Conservation (phyloP, 2,329 filamentous ascomycete species). For the Aureobasidium melanogenum region DNA sequence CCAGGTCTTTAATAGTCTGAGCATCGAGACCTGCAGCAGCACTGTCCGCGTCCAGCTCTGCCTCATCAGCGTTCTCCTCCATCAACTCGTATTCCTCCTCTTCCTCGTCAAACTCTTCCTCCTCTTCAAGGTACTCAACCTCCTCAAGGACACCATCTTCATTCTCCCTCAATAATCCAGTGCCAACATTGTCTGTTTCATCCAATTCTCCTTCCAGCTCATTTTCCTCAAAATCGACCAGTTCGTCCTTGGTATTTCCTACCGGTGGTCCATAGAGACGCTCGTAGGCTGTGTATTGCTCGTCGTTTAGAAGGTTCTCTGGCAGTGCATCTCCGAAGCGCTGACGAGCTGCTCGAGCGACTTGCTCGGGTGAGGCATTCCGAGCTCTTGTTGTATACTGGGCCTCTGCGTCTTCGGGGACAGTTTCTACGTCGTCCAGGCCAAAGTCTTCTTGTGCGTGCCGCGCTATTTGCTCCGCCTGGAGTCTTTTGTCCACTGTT, state of each 20-base stretch:
- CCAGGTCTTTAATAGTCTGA: slow-evolving; percentile 1
- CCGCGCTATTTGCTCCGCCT: background rate
- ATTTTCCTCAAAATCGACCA: slow-evolving; percentile 20
- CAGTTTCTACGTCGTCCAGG: background rate
- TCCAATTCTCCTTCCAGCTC: slow-evolving; percentile 28
- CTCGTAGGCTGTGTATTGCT: slow-evolving; percentile 69
- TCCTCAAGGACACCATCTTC: slow-evolving; percentile 54
- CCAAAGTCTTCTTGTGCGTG: slow-evolving; percentile 6
- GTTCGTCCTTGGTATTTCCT: slow-evolving; percentile 52
- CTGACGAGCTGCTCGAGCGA: slow-evolving; percentile 63
- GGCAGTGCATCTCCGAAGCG: slow-evolving; percentile 71
- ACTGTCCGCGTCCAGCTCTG: slow-evolving; percentile 12
- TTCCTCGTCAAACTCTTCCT: slow-evolving; percentile 39
- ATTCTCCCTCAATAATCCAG: slow-evolving; percentile 46
- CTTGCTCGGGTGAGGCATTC: slow-evolving; percentile 37
- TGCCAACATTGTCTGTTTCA: slow-evolving; percentile 40
- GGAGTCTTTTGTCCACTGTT: background rate
- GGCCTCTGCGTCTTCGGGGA: slow-evolving; percentile 28
- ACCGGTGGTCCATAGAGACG: slow-evolving; percentile 72
- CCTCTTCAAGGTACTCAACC: slow-evolving; percentile 41
- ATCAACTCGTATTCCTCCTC: slow-evolving; percentile 19
- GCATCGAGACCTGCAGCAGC: slow-evolving; percentile 1
- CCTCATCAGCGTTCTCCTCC: slow-evolving; percentile 17
- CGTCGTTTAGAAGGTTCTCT: slow-evolving; percentile 55
- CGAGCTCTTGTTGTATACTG: background rate